Conservation (phyloP, 2,329 filamentous ascomycete genomes). For the Pseudocercospora ulei region DNA sequence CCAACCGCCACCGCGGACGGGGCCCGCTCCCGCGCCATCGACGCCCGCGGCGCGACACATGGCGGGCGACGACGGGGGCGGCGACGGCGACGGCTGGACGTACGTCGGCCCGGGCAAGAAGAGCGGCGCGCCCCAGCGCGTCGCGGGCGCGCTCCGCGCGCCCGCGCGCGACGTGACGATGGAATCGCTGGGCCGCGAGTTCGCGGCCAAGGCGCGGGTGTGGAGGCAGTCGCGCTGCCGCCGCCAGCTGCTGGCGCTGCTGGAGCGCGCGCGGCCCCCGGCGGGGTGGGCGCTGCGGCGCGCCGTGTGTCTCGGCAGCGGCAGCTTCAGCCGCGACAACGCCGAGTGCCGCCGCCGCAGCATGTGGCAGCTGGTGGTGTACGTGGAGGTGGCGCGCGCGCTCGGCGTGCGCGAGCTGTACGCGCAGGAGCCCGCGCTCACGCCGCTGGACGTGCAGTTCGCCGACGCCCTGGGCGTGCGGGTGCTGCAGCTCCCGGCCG, state of each 20-base stretch:
- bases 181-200: constrained; percentile 19
- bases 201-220: constrained; percentile 18
- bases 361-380: constrained; percentile 31
- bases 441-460: constrained; percentile 27
- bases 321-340: constrained; percentile 31
- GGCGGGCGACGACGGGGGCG: too few species aligned
- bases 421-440: constrained; percentile 31
- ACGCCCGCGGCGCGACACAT: too few species aligned
- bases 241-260: constrained; percentile 16
- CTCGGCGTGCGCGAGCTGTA: constrained; percentile 17
- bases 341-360: constrained; percentile 27
- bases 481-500: constrained; percentile 15
- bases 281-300: constrained; percentile 23
- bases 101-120: constrained; percentile 11
- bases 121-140: not conserved
- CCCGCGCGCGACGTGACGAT: constrained; percentile 19
- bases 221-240: constrained; percentile 25
- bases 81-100: constrained; percentile 16
- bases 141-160: constrained; percentile 2
- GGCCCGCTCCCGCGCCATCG: too few species aligned
- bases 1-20: too few species aligned
- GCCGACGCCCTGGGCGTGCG: constrained; percentile 20
- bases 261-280: constrained; percentile 22
- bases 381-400: constrained; percentile 26
- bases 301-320: constrained; percentile 30